phyloP scores from a whole-genome alignment of 108 stramenopile genomes.

The Nitzschia sp. region DNA sequence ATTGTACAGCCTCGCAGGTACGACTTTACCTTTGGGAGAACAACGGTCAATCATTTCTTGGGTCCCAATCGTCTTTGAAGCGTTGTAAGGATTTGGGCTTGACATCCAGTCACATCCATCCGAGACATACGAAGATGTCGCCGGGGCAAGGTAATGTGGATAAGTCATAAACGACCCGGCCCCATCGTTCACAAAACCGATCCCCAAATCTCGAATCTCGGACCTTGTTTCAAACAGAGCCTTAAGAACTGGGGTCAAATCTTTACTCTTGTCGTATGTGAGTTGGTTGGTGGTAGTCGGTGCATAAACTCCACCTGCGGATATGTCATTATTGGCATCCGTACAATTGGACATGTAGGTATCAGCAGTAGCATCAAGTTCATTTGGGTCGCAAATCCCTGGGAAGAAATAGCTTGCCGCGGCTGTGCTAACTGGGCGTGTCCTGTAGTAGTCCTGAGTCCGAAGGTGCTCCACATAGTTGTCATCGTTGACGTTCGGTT shows the following conservation, averaged over 20 bases:
- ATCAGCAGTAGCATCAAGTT: constrained; percentile 12
- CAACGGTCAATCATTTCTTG: constrained; percentile 44
- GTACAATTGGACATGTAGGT: constrained; percentile 58
- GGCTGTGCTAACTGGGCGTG: constrained; percentile 32
- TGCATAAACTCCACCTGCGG: constrained; percentile 42
- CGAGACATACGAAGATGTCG: constrained; percentile 28
- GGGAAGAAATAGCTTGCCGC: constrained; percentile 39
- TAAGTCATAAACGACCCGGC: constrained; percentile 43
- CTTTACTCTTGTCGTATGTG: constrained; percentile 34
- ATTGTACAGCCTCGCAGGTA: constrained; percentile 39
- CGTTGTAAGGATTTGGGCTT: constrained; percentile 34
- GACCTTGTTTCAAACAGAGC: constrained; percentile 43
- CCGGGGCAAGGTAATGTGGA: constrained; percentile 34
- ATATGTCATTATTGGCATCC: constrained; percentile 54
- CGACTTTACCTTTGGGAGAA: constrained; percentile 32
- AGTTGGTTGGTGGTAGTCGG: constrained; percentile 34
- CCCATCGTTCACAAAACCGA: constrained; percentile 49
- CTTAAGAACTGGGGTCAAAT: constrained; percentile 40
- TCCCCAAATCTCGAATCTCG: constrained; percentile 31
- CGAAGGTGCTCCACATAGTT: constrained; percentile 44
- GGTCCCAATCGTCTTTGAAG: constrained; percentile 38
- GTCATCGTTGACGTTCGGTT: constrained; percentile 38
- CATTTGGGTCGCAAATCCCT: constrained; percentile 49
- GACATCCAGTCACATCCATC: constrained; percentile 60
- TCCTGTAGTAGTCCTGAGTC: constrained; percentile 15